Conservation (phyloP, 2,329 filamentous ascomycete genomes). For the Trichoderma arundinaceum region DNA sequence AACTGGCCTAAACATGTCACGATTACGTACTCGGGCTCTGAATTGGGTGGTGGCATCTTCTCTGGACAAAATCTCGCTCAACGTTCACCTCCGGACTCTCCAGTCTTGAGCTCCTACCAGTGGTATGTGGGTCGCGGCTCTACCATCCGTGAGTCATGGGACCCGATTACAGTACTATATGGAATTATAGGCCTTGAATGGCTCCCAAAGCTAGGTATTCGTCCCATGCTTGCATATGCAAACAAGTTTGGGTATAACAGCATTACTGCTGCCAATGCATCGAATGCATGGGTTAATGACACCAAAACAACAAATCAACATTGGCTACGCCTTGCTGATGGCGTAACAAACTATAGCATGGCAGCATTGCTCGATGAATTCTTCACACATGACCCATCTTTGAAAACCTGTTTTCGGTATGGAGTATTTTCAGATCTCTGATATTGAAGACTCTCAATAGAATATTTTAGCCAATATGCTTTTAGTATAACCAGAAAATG, state of each 20-base stretch:
- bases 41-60: slow-evolving; percentile 1
- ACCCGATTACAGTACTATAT: slow-evolving; percentile 8
- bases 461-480: background rate
- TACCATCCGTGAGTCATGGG: slow-evolving; percentile 5
- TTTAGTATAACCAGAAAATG: too few species aligned
- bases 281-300: slow-evolving; percentile 18
- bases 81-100: background rate
- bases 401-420: background rate
- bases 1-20: slow-evolving; percentile 8
- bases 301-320: background rate
- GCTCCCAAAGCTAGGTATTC: background rate
- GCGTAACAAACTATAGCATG: slow-evolving; percentile 4
- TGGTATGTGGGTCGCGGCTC: slow-evolving; percentile 18
- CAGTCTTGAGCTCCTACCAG: slow-evolving; percentile 15
- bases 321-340: slow-evolving; percentile 5
- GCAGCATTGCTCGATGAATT: slow-evolving; percentile 15
- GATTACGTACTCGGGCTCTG: slow-evolving; percentile 5
- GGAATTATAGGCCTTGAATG: background rate
- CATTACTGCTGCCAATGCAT: background rate
- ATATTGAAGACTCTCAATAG: too few species aligned
- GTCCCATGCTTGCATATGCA: background rate
- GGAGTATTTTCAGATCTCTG: background rate
- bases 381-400: background rate
- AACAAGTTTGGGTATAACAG: slow-evolving; percentile 15
- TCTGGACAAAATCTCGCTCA: slow-evolving; percentile 8